Evolutionary conservation across 768 basidiomycete species (phyloP), one percentile per base, ranked within the genome.

Genomic region (Lepiota brunneoincarnata): DNA sequence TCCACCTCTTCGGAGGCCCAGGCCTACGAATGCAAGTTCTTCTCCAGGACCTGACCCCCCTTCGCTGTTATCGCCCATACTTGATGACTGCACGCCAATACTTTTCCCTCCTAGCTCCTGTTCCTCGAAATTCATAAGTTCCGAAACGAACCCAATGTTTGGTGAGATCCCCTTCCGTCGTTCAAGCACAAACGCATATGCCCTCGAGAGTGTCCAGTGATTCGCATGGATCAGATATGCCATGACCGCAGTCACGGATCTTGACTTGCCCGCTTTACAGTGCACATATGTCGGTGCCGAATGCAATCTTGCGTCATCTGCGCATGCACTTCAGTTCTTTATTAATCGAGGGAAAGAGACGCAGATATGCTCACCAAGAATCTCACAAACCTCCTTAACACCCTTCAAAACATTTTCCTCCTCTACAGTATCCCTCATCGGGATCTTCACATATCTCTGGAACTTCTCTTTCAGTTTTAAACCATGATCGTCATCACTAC

Each of bases 171-270:
- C 93, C 61, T 92, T 93, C 34, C 96, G 84, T 7, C 93, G 83
- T 62, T 95, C 95, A 37, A 92, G 80, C 21, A 98, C 95, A 64
- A 93, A 97, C 0, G 87, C 74, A 66, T 98, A 98, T 1, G 96
- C 93, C 35, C 84, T 83, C 28, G 92, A 89, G 38, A 98, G 81
- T 17, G 93, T 90, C 96, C 96, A 98, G 65, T 94, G 93, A 64
- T 97, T 94, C 9, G 94, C 91, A 62, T 97, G 95, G 59, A 98
- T 97, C 53, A 98, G 87, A 67, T 97, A 98, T 2, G 92, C 95
- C 76, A 98, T 93, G 37, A 97, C 95, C 11, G 94, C 93, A 0
- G 95, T 97, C 24, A 97, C 95, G 1, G 92, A 95, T 12, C 96
- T 86, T 2, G 92, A 94, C 74, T 94, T 97, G 4, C 95, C 96